Base-by-base conservation (phyloP, 768 basidiomycete species). In the Boletales sp. region DNA sequence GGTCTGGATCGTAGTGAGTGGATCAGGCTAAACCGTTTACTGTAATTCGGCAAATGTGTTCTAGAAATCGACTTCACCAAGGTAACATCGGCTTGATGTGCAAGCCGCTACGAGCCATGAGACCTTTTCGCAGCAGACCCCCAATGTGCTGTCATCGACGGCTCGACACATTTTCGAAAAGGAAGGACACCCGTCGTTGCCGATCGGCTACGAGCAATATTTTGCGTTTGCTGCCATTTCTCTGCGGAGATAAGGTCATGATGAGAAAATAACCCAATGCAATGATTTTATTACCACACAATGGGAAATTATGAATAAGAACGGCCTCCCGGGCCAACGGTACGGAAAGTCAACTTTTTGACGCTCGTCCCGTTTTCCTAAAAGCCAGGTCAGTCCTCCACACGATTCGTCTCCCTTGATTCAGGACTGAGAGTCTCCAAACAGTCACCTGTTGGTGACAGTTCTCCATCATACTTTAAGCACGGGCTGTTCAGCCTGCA, bases 171-270 rank as follows among this genome's bases (percentile, higher is more conserved):
- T 30, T 42, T 42, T 42, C 3, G 27, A 17, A 9, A 39, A n/a
- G 10, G 38, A 40, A 27, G 24, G 45, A 30, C 38, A 10, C 15
- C 24, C 24, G 24, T 35, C 31, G 21, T 52, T 54, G 43, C 48
- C 47, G 50, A 34, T 48, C 58, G 58, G 53, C 45, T 59, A 24
- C n/a, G 9, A 31, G 24, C 29, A 8, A 15, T 29, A 27, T 27
- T 27, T 27, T 18, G 29, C 17, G 21, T 29, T 48, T 39, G 32
- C 31, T 35, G 7, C 24, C 24, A 27, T 27, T 27, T 27, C 6
- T 27, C 24, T 27, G 62, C 63, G 62, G 62, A 65, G 63, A 63
- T 63, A 48, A 54, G 34, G 35, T 36, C 42, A 36, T 37, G 32
- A 24, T 43, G 48, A 8, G 15, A 43, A 48, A 47, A 44, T 35